Evolutionary conservation across 257 asterid species (phyloP).

Genomic region (Rubia yunnanensis): DNA sequence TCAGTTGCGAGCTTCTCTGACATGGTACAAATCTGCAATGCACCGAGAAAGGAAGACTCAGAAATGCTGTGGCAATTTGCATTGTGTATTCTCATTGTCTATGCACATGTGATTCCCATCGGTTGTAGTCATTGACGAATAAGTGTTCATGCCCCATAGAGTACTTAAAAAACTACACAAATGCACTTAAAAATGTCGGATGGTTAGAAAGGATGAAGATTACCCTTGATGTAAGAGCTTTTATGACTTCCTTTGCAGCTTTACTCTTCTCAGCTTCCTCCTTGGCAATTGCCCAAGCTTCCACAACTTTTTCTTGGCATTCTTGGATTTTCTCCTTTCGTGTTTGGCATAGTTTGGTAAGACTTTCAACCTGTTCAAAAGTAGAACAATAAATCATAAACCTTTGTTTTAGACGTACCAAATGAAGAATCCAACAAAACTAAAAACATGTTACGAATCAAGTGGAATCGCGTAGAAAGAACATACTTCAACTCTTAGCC

Average conservation of each 20-base stretch:
- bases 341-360: slow-evolving; percentile 26
- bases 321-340: slow-evolving; percentile 36
- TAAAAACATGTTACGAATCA: background rate
- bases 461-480: slow-evolving; percentile 5
- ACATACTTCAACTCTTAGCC: slow-evolving; percentile 32
- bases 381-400: background rate
- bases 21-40: slow-evolving; percentile 30
- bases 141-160: background rate
- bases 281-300: slow-evolving; percentile 40
- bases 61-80: background rate
- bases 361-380: slow-evolving; percentile 26
- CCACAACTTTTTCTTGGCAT: slow-evolving; percentile 27
- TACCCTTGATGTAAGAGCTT: slow-evolving; percentile 40
- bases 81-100: background rate
- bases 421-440: background rate
- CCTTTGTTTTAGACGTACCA: background rate
- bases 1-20: slow-evolving; percentile 20
- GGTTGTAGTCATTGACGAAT: background rate
- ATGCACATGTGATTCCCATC: too few relatives aligned
- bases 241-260: slow-evolving; percentile 46
- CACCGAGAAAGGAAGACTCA: background rate
- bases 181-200: background rate
- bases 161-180: background rate
- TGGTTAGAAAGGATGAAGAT: slow-evolving; percentile 3
- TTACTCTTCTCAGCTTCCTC: slow-evolving; percentile 41